Evolutionary conservation across 768 basidiomycete species (phyloP).

Genomic region (Lactarius hengduanensis): DNA sequence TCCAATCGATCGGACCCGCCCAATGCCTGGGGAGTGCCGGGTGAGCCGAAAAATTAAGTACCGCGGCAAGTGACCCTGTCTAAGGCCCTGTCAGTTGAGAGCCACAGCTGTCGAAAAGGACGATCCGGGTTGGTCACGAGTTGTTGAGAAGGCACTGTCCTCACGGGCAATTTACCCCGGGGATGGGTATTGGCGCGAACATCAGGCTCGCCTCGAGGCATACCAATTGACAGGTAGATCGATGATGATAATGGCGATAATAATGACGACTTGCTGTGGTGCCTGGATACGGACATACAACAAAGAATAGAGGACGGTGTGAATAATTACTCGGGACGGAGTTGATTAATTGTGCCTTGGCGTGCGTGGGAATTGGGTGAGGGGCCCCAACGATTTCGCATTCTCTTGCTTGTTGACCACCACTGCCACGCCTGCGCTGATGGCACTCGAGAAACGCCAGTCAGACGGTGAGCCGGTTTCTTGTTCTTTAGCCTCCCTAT

Average conservation of each 20-base stretch:
- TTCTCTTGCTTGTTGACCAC: background rate
- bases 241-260: background rate
- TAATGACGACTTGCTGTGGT: background rate
- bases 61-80: background rate
- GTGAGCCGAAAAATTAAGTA: background rate
- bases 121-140: background rate
- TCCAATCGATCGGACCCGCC: background rate
- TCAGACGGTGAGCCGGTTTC: background rate
- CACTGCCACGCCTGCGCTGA: background rate
- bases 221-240: background rate
- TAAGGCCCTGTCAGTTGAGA: too few species aligned
- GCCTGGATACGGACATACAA: background rate
- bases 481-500: background rate
- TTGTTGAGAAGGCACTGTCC: too few species aligned
- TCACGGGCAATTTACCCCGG: background rate
- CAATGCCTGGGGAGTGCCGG: too few species aligned
- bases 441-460: slow-evolving; percentile 8
- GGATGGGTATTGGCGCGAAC: background rate
- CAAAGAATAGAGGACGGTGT: background rate
- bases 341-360: background rate
- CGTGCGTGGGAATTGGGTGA: background rate
- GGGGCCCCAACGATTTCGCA: background rate
- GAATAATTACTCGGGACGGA: background rate
- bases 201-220: background rate
- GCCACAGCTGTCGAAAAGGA: background rate